Percentiles rank a stretch among this genome's conserved stretches.
These are phyloP conservation scores for Exophiala lecanii-corni DNA, from an alignment of 2,329 filamentous ascomycete genomes.

Conservation along the genomic window DNA sequence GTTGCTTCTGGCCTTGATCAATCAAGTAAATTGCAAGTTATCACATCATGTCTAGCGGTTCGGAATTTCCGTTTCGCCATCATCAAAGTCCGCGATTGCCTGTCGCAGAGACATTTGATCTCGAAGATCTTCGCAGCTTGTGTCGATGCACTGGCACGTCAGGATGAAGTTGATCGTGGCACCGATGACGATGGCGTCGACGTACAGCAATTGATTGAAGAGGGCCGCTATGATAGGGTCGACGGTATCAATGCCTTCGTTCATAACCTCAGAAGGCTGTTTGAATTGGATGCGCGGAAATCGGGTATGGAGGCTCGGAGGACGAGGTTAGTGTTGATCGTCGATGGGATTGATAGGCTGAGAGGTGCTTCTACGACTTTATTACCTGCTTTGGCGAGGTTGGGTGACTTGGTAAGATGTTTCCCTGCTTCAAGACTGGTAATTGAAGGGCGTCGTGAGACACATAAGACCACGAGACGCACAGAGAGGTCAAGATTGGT, in stretches of 20 bases:
- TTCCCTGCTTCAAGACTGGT: constrained; percentile 11
- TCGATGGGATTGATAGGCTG: constrained; percentile 84
- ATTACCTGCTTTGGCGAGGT: constrained; percentile 71
- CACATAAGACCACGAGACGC: no score
- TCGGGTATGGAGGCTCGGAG: constrained; percentile 32
- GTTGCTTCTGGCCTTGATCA: constrained; percentile 80
- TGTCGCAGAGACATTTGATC: constrained; percentile 42
- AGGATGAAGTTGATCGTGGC: constrained; percentile 38
- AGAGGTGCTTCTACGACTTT: constrained; percentile 74
- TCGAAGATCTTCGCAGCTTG: constrained; percentile 42
- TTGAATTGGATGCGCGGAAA: constrained; percentile 30
- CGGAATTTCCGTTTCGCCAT: constrained; percentile 46
- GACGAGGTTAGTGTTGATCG: constrained; percentile 70
- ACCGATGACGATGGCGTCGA: background rate
- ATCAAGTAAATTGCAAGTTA: constrained; percentile 77
- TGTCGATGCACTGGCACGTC: constrained; percentile 33
- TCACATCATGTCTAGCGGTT: constrained; percentile 58
- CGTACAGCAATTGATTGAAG: background rate
- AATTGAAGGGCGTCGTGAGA: background rate
- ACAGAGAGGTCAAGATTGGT: no score
- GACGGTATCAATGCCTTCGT: constrained; percentile 75
- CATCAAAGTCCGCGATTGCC: constrained; percentile 42
- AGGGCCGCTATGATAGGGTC: constrained; percentile 53
- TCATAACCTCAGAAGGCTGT: constrained; percentile 58
- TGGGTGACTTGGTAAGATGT: constrained; percentile 57